Percentiles rank a stretch among this genome's conserved stretches.
Evolutionary conservation across 1,284 basidiomycete genomes (phyloP).

Genomic region (Ceratobasidium sp.): DNA sequence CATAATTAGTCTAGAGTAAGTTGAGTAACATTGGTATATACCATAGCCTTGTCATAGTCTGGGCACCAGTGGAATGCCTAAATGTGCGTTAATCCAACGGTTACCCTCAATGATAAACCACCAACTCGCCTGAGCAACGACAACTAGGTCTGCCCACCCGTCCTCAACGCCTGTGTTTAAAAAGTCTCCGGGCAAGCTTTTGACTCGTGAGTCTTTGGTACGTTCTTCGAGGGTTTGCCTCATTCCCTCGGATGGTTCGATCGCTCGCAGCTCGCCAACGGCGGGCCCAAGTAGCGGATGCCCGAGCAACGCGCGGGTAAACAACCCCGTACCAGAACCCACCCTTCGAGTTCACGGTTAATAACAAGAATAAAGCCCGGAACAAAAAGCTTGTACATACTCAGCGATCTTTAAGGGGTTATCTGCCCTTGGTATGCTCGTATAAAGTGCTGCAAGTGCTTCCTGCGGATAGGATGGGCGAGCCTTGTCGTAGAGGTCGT

Average conservation of each 20-base stretch:
- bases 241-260: conserved; percentile 81
- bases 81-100: not conserved
- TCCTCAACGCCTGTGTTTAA: conserved; percentile 68
- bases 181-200: conserved; percentile 72
- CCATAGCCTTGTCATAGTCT: conserved; percentile 71
- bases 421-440: conserved; percentile 56
- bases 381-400: conserved; percentile 59
- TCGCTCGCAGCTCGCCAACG: conserved; percentile 68
- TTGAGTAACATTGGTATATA: conserved; percentile 16
- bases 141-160: conserved; percentile 77
- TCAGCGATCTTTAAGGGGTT: conserved; percentile 72
- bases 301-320: conserved; percentile 78
- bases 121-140: conserved; percentile 74
- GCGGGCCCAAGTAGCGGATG: conserved; percentile 67
- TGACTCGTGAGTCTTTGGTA: conserved; percentile 64
- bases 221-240: conserved; percentile 68
- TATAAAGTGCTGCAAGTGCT: conserved; percentile 68
- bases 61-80: conserved; percentile 88
- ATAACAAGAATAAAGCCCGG: conserved; percentile 4
- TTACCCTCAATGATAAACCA: not conserved
- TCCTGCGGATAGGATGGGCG: conserved; percentile 77
- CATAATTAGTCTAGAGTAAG: not conserved
- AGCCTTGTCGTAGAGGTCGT: conserved; percentile 80
- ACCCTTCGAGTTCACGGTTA: conserved; percentile 67
- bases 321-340: conserved; percentile 75